Conservation (phyloP, 768 basidiomycete species). For the Russula sp. region DNA sequence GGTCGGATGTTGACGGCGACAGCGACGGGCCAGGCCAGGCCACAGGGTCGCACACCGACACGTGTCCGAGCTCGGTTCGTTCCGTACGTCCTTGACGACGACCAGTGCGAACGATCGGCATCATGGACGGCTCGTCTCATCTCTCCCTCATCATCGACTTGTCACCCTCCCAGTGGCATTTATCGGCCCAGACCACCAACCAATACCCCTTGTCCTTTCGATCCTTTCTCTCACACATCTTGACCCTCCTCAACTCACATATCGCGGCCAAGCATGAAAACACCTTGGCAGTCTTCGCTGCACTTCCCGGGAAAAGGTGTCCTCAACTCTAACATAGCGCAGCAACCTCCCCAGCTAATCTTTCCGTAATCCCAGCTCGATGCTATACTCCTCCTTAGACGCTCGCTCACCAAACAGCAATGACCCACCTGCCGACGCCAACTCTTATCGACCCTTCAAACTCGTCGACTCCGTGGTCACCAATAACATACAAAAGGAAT, state of each 20-base stretch:
- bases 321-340: slow-evolving; percentile 14
- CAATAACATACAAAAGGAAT: slow-evolving; percentile 50
- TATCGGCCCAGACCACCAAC: slow-evolving; percentile 46
- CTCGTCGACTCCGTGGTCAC: slow-evolving; percentile 63
- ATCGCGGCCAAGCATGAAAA: slow-evolving; percentile 90
- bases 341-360: neutral
- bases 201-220: slow-evolving; percentile 53
- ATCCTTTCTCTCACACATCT: slow-evolving; percentile 73
- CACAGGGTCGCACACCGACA: neutral
- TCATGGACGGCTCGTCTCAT: slow-evolving; percentile 50
- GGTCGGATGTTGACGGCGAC: neutral
- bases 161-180: slow-evolving; percentile 80
- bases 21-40: neutral
- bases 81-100: neutral
- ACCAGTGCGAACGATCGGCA: neutral
- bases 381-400: slow-evolving; percentile 68
- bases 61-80: neutral
- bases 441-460: slow-evolving; percentile 80
- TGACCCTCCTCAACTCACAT: slow-evolving; percentile 90
- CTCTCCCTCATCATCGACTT: slow-evolving; percentile 83
- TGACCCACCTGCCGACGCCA: slow-evolving; percentile 48
- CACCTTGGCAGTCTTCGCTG: slow-evolving; percentile 85
- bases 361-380: slow-evolving; percentile 39
- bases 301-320: slow-evolving; percentile 77
- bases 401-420: slow-evolving; percentile 35